Conservation (phyloP, 495 filamentous ascomycete species). For the Xylaria palmicola region DNA sequence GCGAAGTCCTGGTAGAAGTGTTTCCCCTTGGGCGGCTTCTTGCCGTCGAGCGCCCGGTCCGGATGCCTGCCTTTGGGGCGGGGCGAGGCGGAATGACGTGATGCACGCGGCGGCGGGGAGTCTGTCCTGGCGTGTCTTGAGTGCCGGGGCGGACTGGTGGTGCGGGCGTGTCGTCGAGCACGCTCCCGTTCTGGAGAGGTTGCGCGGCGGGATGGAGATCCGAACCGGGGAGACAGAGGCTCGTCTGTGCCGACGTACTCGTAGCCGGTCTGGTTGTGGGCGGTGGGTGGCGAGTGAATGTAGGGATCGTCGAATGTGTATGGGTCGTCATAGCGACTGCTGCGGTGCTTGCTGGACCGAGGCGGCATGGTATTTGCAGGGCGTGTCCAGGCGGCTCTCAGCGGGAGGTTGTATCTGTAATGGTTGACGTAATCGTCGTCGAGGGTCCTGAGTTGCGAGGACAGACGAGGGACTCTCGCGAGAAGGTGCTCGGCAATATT, state of each 20-base stretch:
- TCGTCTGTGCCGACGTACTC: constrained; percentile 33
- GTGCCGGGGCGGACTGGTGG: constrained; percentile 27
- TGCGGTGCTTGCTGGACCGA: constrained; percentile 23
- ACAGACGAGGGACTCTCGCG: background rate
- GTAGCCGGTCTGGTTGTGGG: constrained; percentile 14
- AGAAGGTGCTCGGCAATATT: constrained; percentile 4
- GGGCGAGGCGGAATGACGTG: constrained; percentile 19
- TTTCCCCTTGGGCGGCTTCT: constrained; percentile 9
- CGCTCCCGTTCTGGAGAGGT: constrained; percentile 12
- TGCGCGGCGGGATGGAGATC: constrained; percentile 8
- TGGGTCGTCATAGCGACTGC: constrained; percentile 28
- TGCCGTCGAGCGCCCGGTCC: background rate
- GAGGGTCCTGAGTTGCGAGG: background rate
- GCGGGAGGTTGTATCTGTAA: background rate
- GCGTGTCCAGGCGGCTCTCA: background rate
- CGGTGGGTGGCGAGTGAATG: constrained; percentile 23
- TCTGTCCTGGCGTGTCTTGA: constrained; percentile 16
- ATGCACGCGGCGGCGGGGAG: constrained; percentile 13
- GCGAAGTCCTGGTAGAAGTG: constrained; percentile 14
- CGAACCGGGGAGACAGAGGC: constrained; percentile 5
- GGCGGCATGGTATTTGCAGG: constrained; percentile 22
- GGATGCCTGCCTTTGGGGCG: constrained; percentile 3
- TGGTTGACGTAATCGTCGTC: background rate
- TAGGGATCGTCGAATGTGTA: constrained; percentile 33
- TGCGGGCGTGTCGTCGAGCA: constrained; percentile 22